Evolutionary conservation across 2,329 filamentous ascomycete genomes (phyloP).

Genomic region (Sporothrix mexicana): DNA sequence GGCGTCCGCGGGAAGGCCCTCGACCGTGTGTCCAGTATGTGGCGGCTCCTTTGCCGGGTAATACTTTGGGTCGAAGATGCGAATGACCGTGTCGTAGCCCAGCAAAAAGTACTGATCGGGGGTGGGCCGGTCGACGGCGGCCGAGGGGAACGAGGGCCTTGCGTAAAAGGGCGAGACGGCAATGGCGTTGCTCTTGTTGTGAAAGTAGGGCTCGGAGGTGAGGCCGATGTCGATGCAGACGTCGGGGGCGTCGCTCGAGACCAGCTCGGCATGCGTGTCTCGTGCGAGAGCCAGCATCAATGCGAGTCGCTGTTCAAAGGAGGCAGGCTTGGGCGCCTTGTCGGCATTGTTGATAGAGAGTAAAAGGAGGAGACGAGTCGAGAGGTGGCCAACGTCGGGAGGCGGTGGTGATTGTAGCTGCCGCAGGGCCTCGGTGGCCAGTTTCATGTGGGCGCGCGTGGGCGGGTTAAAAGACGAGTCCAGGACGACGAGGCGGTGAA

Average conservation of each 20-base stretch:
- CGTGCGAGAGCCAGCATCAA: conserved; percentile 74
- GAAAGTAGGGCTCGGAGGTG: conserved; percentile 75
- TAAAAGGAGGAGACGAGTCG: conserved; percentile 60
- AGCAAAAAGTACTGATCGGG: conserved; percentile 69
- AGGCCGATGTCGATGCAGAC: conserved; percentile 68
- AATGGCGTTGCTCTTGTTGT: conserved; percentile 70
- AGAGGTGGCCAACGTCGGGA: conserved; percentile 24
- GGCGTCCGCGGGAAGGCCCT: conserved; percentile 6
- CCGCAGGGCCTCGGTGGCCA: conserved; percentile 57
- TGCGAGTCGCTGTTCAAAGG: conserved; percentile 68
- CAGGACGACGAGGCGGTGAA: conserved; percentile 57
- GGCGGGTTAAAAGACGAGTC: conserved; percentile 74
- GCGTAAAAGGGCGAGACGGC: conserved; percentile 52
- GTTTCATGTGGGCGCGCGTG: conserved; percentile 64
- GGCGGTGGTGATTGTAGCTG: no score
- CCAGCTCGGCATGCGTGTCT: conserved; percentile 52
- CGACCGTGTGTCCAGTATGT: no score
- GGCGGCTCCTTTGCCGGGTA: conserved; percentile 51
- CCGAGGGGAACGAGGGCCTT: conserved; percentile 24
- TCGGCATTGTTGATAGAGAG: conserved; percentile 70
- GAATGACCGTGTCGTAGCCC: conserved; percentile 77
- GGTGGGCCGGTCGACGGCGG: conserved; percentile 22
- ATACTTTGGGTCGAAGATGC: conserved; percentile 76
- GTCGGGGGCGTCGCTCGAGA: neutral
- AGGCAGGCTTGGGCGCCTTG: conserved; percentile 69